phyloP scores from a whole-genome alignment of 2,329 filamentous ascomycete genomes.

The Neospermospora avenae region DNA sequence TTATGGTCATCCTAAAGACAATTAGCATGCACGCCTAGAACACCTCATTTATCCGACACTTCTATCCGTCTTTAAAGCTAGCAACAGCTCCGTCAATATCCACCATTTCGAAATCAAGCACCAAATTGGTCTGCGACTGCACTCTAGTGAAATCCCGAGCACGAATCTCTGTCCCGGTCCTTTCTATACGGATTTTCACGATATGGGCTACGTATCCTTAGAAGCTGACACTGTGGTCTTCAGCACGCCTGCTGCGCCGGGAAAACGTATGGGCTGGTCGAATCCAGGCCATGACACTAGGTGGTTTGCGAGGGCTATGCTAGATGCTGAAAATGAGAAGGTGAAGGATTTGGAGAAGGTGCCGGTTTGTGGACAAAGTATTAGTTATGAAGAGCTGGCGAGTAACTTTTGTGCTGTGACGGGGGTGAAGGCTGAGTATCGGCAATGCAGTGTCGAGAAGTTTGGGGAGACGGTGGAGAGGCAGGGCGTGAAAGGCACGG shows the following conservation, averaged over 20 bases:
- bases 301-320: constrained; percentile 1
- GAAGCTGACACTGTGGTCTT: neutral
- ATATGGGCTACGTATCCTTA: neutral
- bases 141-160: neutral
- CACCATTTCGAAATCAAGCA: neutral
- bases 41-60: neutral
- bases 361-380: neutral
- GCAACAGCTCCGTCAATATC: neutral
- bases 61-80: neutral
- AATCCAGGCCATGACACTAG: constrained; percentile 8
- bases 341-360: neutral
- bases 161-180: neutral
- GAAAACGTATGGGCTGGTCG: neutral
- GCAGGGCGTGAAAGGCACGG: neutral
- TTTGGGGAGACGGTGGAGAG: neutral
- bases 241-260: neutral
- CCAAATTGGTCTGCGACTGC: neutral
- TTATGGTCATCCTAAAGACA: too few relatives aligned
- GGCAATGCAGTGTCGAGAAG: neutral
- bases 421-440: neutral
- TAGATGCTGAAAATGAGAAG: neutral
- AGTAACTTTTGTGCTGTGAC: neutral
- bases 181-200: neutral
- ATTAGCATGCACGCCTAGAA: neutral
- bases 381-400: neutral